Evolutionary conservation across 2,329 filamentous ascomycete species (phyloP).

Genomic region (Dothiorella sarmentorum): DNA sequence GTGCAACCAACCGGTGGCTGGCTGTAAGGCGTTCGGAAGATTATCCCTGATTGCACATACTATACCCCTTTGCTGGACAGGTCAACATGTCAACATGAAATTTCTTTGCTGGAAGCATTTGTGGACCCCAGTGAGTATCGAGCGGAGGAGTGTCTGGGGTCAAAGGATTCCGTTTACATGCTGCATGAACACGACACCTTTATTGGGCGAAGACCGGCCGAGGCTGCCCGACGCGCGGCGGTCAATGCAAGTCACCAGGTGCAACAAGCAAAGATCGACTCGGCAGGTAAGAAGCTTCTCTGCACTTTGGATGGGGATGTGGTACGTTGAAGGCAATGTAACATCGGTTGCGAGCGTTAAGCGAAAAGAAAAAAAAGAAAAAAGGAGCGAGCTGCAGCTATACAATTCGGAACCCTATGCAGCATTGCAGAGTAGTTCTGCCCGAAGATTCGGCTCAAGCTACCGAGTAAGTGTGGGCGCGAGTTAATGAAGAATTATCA

Average conservation of each 20-base stretch:
- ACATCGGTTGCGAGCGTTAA: neutral
- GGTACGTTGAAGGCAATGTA: neutral
- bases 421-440: too few species aligned
- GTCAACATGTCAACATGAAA: neutral
- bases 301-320: too few species aligned
- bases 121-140: neutral
- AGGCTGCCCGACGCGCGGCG: neutral
- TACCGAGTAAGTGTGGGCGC: too few species aligned
- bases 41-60: neutral
- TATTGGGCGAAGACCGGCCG: neutral
- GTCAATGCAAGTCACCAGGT: constrained; percentile 5
- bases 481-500: too few species aligned
- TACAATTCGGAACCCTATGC: neutral
- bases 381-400: neutral
- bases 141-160: neutral
- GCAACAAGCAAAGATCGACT: neutral
- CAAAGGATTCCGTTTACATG: constrained; percentile 1
- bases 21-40: neutral
- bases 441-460: too few species aligned
- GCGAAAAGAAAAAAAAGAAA: too few species aligned
- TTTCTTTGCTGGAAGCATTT: neutral
- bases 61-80: constrained; percentile 3
- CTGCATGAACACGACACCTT: constrained; percentile 3
- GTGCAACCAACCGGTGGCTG: neutral
- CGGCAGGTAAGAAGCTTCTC: neutral